Base-by-base conservation (phyloP, 306 rosid species). In the Cicer yamashitae region DNA sequence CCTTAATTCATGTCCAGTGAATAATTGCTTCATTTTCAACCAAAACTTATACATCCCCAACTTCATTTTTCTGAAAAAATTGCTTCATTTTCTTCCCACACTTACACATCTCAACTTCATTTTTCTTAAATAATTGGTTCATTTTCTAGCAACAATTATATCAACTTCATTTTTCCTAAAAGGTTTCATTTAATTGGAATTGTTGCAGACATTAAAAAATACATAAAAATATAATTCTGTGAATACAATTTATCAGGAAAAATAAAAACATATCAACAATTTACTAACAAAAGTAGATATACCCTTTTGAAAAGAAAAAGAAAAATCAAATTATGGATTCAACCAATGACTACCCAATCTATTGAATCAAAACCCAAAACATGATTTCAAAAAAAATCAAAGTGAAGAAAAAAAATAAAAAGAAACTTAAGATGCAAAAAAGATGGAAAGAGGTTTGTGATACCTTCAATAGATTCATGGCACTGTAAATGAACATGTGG, bases 381-480 rank as follows among this genome's bases (percentile, higher is more conserved):
- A 71, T 7, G 10, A 17, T 3, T 30, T 30, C 3, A 30, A 12
- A 20, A 48, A 50, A 6, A 57, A 56, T 0, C 2, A 52, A 67
- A 30, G 62, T 8, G 15, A 47, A 38, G 6, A 15, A 1, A 17
- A 69, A 17, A 1, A 17, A 69, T 9, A 39, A 62, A 20, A 1
- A 6, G 5, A 8, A 69, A 45, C 56, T 34, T n/a, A 5, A 39
- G 45, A 71, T 50, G 56, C 7, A 75, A 71, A 54, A 9, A 1
- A 44, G 45, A 45, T 11, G 41, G 15, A 34, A 12, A 14, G 15
- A 50, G 54, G 10, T 10, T 10, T 15, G 20, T 17, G 71, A 52
- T n/a, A 94, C 98, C 98, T 83, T 94, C 93, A 75, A 94, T 70
- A 22, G 98, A 94, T 10, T 90, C 97, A 79, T 94, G 97, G 84